Evolutionary conservation across 78 protist genomes (phyloP).

Genomic region (Cyanophora paradoxa): DNA sequence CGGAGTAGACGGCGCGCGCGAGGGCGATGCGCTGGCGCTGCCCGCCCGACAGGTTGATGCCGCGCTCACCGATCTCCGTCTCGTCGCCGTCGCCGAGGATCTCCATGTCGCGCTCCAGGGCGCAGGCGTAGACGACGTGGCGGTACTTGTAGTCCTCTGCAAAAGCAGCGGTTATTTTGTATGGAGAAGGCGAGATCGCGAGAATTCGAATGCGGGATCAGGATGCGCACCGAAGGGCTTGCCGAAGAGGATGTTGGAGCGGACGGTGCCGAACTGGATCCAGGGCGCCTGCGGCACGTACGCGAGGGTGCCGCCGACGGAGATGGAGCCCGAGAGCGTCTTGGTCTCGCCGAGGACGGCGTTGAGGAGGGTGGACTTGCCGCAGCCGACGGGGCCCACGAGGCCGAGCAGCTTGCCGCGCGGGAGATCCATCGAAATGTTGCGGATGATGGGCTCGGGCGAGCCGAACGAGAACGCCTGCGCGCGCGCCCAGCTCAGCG

Average conservation of each 20-base stretch:
- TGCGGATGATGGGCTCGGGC: neutral
- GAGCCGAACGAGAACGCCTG: neutral
- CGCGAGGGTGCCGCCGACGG: neutral
- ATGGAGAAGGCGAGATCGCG: too few species aligned
- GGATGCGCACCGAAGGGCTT: slow-evolving; percentile 14
- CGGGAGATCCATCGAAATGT: neutral
- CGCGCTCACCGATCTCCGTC: slow-evolving; percentile 67
- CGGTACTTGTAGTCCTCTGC: slow-evolving; percentile 34
- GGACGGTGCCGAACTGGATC: slow-evolving; percentile 77
- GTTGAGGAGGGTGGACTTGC: slow-evolving; percentile 12
- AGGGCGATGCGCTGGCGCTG: slow-evolving; percentile 53
- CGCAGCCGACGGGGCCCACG: slow-evolving; percentile 12
- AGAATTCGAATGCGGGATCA: too few species aligned
- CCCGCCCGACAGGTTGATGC: slow-evolving; percentile 67
- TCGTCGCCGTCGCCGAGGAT: slow-evolving; percentile 38
- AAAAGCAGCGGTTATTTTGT: too few species aligned
- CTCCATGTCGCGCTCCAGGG: slow-evolving; percentile 52
- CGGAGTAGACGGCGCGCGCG: slow-evolving; percentile 88
- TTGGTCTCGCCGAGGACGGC: slow-evolving; percentile 13
- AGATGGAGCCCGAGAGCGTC: neutral
- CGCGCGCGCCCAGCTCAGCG: too few species aligned
- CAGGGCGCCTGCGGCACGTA: slow-evolving; percentile 52
- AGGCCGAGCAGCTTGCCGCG: neutral
- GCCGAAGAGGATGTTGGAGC: slow-evolving; percentile 84
- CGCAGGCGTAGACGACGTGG: slow-evolving; percentile 20